Percentiles rank a stretch among this genome's conserved stretches.
Evolutionary conservation across 176 grass and related monocot genomes (phyloP).

Genomic region (Oryza officinalis): DNA sequence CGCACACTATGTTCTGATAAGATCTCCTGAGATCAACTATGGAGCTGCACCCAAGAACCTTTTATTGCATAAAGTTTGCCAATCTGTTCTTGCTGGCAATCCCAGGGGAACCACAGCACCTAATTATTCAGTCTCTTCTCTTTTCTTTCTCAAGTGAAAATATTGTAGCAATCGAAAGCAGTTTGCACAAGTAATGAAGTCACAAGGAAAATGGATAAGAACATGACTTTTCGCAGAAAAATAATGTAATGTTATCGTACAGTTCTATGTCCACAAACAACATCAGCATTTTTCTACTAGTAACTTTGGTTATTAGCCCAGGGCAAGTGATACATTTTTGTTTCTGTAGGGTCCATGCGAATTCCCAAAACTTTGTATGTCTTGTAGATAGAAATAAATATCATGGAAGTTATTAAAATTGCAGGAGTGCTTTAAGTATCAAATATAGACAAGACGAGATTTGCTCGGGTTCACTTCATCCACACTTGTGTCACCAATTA

Average conservation of each 20-base stretch:
- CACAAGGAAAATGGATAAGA: neutral
- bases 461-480: neutral
- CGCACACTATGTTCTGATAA: conserved; percentile 16
- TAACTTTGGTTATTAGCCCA: neutral
- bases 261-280: conserved; percentile 15
- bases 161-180: neutral
- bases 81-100: conserved; percentile 14
- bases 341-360: neutral
- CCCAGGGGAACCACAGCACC: neutral
- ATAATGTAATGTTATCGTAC: neutral
- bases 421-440: neutral
- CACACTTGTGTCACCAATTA: neutral
- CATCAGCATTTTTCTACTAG: neutral
- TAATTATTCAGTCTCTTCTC: neutral
- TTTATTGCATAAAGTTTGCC: neutral
- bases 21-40: conserved; percentile 25
- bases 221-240: neutral
- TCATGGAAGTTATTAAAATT: neutral
- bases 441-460: neutral
- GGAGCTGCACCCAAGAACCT: conserved; percentile 7
- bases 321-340: neutral
- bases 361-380: neutral
- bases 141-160: neutral
- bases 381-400: conserved; percentile 16
- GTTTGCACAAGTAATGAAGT: neutral